A percentile compares a stretch with the other conserved stretches of the same genome.
Conservation (phyloP, 345 rosid genomes). For the Eucalyptus pauciflora region DNA sequence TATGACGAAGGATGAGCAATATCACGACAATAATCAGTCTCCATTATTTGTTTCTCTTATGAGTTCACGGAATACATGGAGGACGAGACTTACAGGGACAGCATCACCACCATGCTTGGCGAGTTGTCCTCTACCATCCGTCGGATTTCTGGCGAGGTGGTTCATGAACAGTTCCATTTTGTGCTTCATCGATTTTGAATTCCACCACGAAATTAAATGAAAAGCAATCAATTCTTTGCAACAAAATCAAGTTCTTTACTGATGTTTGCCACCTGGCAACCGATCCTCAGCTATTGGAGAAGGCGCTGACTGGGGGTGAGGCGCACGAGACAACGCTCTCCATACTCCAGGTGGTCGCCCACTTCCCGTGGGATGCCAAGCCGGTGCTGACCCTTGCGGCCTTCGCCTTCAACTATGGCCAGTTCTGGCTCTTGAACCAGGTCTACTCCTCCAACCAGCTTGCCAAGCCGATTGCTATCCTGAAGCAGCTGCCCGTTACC, state of each 20-base stretch:
- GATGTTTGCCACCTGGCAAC: background rate
- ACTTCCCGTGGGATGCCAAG: slow-evolving; percentile 67
- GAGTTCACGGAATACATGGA: slow-evolving; percentile 7
- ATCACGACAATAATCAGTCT: background rate
- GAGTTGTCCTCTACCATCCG: slow-evolving; percentile 42
- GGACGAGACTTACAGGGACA: slow-evolving; percentile 11
- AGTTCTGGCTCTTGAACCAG: slow-evolving; percentile 67
- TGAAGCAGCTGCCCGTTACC: slow-evolving; percentile 53
- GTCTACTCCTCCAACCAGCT: slow-evolving; percentile 56
- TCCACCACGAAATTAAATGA: background rate
- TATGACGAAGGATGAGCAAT: background rate
- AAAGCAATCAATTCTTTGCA: background rate
- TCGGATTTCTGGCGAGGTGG: slow-evolving; percentile 55
- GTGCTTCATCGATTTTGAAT: background rate
- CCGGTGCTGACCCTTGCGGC: slow-evolving; percentile 60
- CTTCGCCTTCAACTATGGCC: slow-evolving; percentile 69
- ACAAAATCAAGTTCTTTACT: background rate
- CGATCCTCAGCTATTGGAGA: slow-evolving; percentile 38
- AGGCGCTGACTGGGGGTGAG: slow-evolving; percentile 42
- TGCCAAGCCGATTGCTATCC: slow-evolving; percentile 63
- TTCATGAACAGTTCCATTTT: background rate
- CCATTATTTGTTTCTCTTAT: background rate
- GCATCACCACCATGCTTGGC: slow-evolving; percentile 7
- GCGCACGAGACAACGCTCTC: slow-evolving; percentile 43
- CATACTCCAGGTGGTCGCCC: slow-evolving; percentile 31